A percentile compares a stretch with the other conserved stretches of the same genome.
Conservation (phyloP, 371 early-diverging fungal genomes). For the Fennellomyces sp. region DNA sequence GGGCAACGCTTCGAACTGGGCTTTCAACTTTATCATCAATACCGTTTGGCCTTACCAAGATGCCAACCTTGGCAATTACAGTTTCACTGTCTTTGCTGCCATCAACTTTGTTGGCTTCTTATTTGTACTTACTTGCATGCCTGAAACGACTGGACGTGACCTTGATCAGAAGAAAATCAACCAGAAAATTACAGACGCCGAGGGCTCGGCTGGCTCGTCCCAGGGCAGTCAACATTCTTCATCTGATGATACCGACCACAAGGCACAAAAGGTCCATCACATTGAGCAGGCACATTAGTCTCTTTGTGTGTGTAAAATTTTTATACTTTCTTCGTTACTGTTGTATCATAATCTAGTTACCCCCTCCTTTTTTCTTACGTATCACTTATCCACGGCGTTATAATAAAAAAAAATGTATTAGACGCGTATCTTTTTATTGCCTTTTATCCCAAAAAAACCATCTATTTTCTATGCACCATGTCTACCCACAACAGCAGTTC, state of each 20-base stretch:
- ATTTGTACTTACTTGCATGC: conserved; percentile 42
- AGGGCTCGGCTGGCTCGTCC: background rate
- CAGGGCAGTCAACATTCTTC: background rate
- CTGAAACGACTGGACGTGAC: conserved; percentile 45
- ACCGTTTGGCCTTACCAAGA: conserved; percentile 45
- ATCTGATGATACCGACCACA: background rate
- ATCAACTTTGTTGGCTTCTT: conserved; percentile 49
- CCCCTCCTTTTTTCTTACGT: background rate
- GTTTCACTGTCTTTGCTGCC: conserved; percentile 42
- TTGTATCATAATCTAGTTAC: background rate
- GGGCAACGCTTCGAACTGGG: conserved; percentile 47
- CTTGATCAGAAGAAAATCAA: conserved; percentile 27
- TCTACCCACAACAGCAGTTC: conserved; percentile 40
- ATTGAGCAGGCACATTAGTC: background rate
- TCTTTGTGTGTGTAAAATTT: background rate
- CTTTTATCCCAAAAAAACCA: conserved; percentile 1
- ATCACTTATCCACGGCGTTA: too few species aligned
- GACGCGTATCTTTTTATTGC: background rate
- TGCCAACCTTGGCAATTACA: conserved; percentile 30
- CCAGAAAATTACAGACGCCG: background rate
- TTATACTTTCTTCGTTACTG: background rate
- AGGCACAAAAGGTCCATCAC: background rate
- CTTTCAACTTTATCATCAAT: conserved; percentile 47
- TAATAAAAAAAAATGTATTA: too few species aligned
- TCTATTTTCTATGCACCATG: background rate